phyloP scores from a whole-genome alignment of 2,329 filamentous ascomycete species.

The Arthrobotrys sinensis region DNA sequence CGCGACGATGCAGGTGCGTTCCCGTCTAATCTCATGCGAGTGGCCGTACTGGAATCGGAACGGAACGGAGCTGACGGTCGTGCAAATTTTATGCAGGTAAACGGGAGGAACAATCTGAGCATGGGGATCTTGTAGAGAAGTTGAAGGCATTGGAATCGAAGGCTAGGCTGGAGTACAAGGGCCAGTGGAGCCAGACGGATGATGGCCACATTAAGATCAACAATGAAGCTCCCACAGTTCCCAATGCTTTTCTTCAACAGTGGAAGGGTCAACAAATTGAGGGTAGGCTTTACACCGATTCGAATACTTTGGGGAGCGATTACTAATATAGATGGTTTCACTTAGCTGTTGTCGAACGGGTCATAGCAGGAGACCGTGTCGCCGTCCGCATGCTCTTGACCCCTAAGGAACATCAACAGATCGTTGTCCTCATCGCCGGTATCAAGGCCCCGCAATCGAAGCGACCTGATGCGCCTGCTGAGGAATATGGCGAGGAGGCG shows the following conservation, averaged over 20 bases:
- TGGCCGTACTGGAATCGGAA: slow-evolving; percentile 4
- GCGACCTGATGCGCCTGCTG: slow-evolving; percentile 83
- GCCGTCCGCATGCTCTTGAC: slow-evolving; percentile 85
- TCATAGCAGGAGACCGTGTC: slow-evolving; percentile 90
- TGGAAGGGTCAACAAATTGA: slow-evolving; percentile 90
- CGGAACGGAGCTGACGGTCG: slow-evolving; percentile 21
- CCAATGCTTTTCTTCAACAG: slow-evolving; percentile 81
- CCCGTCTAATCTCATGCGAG: slow-evolving; percentile 34
- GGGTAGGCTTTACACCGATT: slow-evolving; percentile 67
- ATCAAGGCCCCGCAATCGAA: slow-evolving; percentile 92
- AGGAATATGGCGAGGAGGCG: slow-evolving; percentile 91
- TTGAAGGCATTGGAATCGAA: slow-evolving; percentile 83
- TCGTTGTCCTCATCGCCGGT: slow-evolving; percentile 89
- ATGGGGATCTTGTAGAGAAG: slow-evolving; percentile 79
- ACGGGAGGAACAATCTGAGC: slow-evolving; percentile 84
- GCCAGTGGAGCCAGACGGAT: slow-evolving; percentile 80
- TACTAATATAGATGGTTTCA: slow-evolving; percentile 6
- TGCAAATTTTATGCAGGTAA: slow-evolving; percentile 47
- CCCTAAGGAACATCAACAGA: slow-evolving; percentile 88
- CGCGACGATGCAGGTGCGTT: slow-evolving; percentile 83
- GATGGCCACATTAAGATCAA: slow-evolving; percentile 80
- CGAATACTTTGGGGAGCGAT: background rate
- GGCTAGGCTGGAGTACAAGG: slow-evolving; percentile 84
- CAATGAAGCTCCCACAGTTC: slow-evolving; percentile 81
- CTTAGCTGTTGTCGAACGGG: slow-evolving; percentile 82